Evolutionary conservation across 1,139 yeast species (phyloP).

Genomic region (Debaryomyces nepalensis): DNA sequence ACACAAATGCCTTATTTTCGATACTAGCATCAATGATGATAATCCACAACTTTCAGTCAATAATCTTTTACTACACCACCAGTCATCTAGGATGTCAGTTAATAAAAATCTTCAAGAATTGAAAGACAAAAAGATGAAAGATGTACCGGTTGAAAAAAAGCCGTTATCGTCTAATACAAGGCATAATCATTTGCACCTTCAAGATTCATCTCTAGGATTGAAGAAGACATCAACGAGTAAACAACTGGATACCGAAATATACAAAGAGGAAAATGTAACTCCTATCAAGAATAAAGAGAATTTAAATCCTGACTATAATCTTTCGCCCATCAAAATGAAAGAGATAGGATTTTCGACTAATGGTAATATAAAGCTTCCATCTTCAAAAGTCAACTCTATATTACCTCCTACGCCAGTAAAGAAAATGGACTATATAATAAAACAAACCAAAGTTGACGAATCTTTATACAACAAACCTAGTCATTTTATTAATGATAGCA

Average conservation of each 20-base stretch:
- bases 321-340: constrained; percentile 20
- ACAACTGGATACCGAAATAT: constrained; percentile 3
- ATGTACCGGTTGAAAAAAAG: constrained; percentile 13
- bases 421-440: constrained; percentile 52
- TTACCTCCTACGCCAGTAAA: constrained; percentile 73
- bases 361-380: constrained; percentile 55
- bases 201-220: constrained; percentile 48
- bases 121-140: constrained; percentile 17
- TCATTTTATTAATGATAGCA: constrained; percentile 2
- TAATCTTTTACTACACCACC: constrained; percentile 45
- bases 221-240: constrained; percentile 31
- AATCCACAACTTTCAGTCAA: constrained; percentile 48
- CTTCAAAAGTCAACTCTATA: constrained; percentile 47
- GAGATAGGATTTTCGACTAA: constrained; percentile 53
- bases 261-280: constrained; percentile 9
- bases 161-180: constrained; percentile 12
- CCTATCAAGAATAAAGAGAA: constrained; percentile 17
- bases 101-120: constrained; percentile 37
- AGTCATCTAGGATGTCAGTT: constrained; percentile 43
- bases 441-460: constrained; percentile 10
- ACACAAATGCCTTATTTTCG: constrained; percentile 42
- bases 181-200: constrained; percentile 46
- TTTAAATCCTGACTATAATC: constrained; percentile 30
- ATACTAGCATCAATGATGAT: constrained; percentile 30
- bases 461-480: neutral